Evolutionary conservation across 495 filamentous ascomycete species (phyloP).

Genomic region (Xylaria acuta): DNA sequence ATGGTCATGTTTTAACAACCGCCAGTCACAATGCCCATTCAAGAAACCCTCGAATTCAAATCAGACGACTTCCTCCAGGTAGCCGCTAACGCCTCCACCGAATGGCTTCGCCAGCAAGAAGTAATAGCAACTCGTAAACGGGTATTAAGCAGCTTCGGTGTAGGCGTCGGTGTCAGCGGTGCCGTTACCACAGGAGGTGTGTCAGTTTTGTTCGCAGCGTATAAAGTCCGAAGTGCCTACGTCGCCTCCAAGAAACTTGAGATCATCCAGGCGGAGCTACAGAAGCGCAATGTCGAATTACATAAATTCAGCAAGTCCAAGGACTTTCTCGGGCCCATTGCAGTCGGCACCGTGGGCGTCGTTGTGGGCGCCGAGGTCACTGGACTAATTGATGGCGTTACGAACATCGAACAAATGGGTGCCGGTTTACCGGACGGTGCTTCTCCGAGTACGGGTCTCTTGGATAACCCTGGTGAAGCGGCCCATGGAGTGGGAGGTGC

Average conservation of each 20-base stretch:
- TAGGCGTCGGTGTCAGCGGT: conserved; percentile 7
- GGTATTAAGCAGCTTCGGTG: conserved; percentile 12
- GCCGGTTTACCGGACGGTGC: conserved; percentile 7
- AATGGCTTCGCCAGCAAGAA: conserved; percentile 24
- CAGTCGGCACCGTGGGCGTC: neutral
- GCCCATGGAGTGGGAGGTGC: conserved; percentile 9
- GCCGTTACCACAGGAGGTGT: conserved; percentile 19
- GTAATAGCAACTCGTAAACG: conserved; percentile 13
- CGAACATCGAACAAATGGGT: conserved; percentile 26
- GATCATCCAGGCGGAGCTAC: conserved; percentile 26
- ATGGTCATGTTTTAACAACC: neutral
- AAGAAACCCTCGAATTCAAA: conserved; percentile 27
- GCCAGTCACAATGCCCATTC: conserved; percentile 17
- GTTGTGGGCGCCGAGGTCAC: conserved; percentile 21
- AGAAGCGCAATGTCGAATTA: neutral
- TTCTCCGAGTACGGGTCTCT: conserved; percentile 26
- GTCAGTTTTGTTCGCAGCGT: conserved; percentile 4
- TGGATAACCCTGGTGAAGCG: conserved; percentile 17
- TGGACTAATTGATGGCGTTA: conserved; percentile 18
- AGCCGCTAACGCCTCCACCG: neutral
- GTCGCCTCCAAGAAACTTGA: conserved; percentile 26
- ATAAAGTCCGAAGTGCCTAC: conserved; percentile 26
- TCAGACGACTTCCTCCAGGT: conserved; percentile 11
- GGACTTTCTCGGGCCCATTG: conserved; percentile 9
- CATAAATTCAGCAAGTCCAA: conserved; percentile 22